Base-by-base conservation (phyloP, 345 rosid genomes). In the Citrus hindsii region DNA sequence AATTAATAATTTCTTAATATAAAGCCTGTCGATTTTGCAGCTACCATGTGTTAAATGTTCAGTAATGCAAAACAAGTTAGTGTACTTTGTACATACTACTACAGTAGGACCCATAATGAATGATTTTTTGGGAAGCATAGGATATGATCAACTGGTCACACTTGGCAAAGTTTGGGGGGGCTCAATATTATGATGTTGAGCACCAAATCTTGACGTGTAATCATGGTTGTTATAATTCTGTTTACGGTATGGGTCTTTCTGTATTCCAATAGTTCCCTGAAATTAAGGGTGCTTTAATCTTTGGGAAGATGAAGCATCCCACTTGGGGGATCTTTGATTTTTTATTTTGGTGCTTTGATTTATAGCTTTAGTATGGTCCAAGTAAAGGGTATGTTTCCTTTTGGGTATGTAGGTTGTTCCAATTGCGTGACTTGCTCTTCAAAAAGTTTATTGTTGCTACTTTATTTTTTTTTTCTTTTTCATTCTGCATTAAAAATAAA, bases 11-110 rank as follows among this genome's bases (percentile, higher is more conserved):
- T 46, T 81, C 76, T 67, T 32, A 67, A 69, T 56, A 53, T 25
- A 77, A 79, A 77, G 80, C 63, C 74, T 63, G 67, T 73, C 40
- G 64, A 18, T 9, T 19, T 35, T 58, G 77, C 82, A 71, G 78
- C 62, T 73, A 73, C 80, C 81, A 76, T 68, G 83, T 61, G 80
- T 76, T 71, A 51, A 22, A 27, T 28, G 67, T 14, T 63, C 51
- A 13, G 5, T 46, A 46, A 46, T 13, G 51, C 51, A 3, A 46
- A 46, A 46, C 51, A 46, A 13, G 51, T 46, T 46, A 1, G 18
- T 46, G 51, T 4, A 3, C 51, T 13, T 46, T 46, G 5, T 46
- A 13, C 51, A 46, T 46, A 46, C 51, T 46, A 46, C 51, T 46
- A 13, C 51, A 12, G 51, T 12, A 46, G 51, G 51, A 46, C 51